Base-by-base conservation (phyloP, 2,329 filamentous ascomycete genomes). In the Dothistroma septosporum region DNA sequence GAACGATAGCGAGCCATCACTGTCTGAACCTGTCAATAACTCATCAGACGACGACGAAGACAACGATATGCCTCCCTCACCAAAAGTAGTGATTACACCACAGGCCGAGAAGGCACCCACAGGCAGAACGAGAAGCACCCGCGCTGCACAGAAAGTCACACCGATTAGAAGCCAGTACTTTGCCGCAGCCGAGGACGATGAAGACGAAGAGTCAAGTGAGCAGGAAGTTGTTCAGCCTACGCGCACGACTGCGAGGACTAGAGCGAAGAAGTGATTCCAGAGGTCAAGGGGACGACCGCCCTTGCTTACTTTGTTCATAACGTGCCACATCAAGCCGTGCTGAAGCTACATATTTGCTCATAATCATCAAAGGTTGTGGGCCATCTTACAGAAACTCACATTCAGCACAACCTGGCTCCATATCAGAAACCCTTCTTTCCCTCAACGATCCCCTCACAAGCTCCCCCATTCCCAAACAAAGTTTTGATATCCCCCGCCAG, bases 111-210 rank as follows among this genome's bases (percentile, higher is more conserved):
- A 68, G 46, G 24, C 55, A 6, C 9, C 32, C 41, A 46, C 41
- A 53, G 32, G 53, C 21, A 10, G 28, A 24, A 52, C 59, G 8
- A 28, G 22, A n/a, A 37, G 61, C 56, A 32, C 53, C 28, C 50
- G 61, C 44, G 57, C 53, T 50, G 60, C 60, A 33, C 68, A 68
- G 59, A 72, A 68, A 58, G 61, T 59, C 24, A 71, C 69, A 44
- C 70, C 65, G 47, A 33, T 61, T 22, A 72, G 62, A 61, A 73
- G 71, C 60, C 70, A 70, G 57, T 73, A 70, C 53, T 69, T 73
- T 41, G 49, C 57, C n/a, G 56, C 59, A 14, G 53, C 16, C 3
- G 41, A 49, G 14, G 49, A 64, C 19, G 58, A 62, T 22, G 55
- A 61, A 41, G 60, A 63, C 2, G 65, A 68, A 41, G 60, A 62